Evolutionary conservation across 345 rosid genomes (phyloP), one percentile per base, ranked within the genome.

Genomic region (Acer campestre): DNA sequence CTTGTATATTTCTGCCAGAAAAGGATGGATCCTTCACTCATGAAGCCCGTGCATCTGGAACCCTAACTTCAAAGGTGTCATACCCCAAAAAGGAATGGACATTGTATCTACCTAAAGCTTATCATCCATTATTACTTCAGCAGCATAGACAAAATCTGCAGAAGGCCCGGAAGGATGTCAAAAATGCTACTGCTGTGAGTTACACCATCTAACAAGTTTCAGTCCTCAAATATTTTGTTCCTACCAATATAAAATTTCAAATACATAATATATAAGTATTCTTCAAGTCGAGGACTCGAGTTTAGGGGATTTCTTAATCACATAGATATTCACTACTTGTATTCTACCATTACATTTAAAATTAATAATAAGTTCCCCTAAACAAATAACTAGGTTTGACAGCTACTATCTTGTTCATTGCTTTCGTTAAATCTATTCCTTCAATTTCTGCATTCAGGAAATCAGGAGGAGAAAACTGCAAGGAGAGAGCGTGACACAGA

Each of bases 101-200:
- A 49, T 64, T 95, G 80, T 91, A 87, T 89, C 86, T 95, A 77
- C 97, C 93, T 59, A 87, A 88, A 80, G 92, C 96, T 82, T 84
- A 90, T 80, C 98, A 95, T 86, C 98, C 99, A 81, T 79, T 95
- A 69, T 79, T 95, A 79, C 92, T 95, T 79, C 88, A 92, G 86
- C 94, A 91, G 82, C 93, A 95, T 76, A 88, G 87, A 78, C 82
- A 87, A 89, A 82, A 85, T 77, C 74, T 88, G 82, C 85, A 79
- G 85, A 84, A 81, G 81, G 87, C 79, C 48, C 75, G 22, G 75
- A 89, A 90, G 86, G 86, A 84, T 79, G 75, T 81, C 74, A 89
- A 76, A 59, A 74, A 85, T 77, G 87, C 89, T 68, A 62, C 85
- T 78, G 75, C 82, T 62, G 98, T 92, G 84, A 85, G 91, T 89